Percentiles rank a stretch among this genome's conserved stretches.
Evolutionary conservation across 805 yeast species (phyloP).

Genomic region (Wickerhamiella brachini): DNA sequence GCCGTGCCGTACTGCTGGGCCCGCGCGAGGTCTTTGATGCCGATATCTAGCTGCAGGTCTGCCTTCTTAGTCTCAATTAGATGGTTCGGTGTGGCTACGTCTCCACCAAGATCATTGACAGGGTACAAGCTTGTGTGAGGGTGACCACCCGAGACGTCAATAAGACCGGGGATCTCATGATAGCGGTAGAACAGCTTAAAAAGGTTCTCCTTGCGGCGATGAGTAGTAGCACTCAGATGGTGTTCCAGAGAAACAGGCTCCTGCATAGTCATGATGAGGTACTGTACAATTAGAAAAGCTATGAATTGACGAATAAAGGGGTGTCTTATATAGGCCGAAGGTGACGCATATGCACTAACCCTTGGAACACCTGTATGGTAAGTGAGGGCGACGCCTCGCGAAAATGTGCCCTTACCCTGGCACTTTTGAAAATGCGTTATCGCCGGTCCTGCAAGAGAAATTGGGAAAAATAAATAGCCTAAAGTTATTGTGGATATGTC

Average conservation of each 20-base stretch:
- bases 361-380: background rate
- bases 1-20: conserved; percentile 85
- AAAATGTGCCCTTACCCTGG: background rate
- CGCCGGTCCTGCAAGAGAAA: background rate
- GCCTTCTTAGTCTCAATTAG: background rate
- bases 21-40: conserved; percentile 34
- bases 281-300: background rate
- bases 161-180: conserved; percentile 15
- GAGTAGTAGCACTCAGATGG: conserved; percentile 14
- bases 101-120: conserved; percentile 10
- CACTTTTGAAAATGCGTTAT: background rate
- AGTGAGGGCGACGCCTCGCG: background rate
- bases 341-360: background rate
- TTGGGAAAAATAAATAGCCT: background rate
- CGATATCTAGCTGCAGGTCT: conserved; percentile 6
- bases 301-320: background rate
- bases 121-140: conserved; percentile 19
- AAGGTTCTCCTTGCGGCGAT: conserved; percentile 16
- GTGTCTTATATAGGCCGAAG: background rate
- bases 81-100: conserved; percentile 4
- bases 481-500: background rate
- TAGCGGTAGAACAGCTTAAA: conserved; percentile 19
- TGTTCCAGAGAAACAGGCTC: conserved; percentile 14
- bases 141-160: conserved; percentile 18
- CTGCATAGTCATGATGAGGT: background rate